Percentiles rank a stretch among this genome's conserved stretches.
Conservation (phyloP, 768 basidiomycete species). For the Termitomyces eurrhizus region DNA sequence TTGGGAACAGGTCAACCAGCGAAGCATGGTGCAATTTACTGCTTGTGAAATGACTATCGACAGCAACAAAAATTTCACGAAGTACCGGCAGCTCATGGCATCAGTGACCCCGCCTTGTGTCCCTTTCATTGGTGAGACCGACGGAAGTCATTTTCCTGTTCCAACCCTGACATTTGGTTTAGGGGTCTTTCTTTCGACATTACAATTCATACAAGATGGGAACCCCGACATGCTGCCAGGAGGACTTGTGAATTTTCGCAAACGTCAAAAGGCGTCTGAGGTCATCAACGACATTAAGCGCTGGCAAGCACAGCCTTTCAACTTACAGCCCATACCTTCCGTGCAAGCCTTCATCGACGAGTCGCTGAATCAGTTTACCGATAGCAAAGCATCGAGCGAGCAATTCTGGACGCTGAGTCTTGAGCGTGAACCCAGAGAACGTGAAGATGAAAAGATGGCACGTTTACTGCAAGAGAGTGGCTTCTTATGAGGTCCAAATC, state of each 20-base stretch:
- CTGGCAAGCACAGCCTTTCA: constrained; percentile 91
- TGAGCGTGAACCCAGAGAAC: constrained; percentile 87
- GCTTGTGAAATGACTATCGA: constrained; percentile 88
- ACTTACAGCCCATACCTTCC: constrained; percentile 62
- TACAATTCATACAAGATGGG: constrained; percentile 98
- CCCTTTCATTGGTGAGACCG: constrained; percentile 82
- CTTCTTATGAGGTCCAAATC: constrained; percentile 54
- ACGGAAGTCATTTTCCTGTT: not conserved
- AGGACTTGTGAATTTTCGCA: constrained; percentile 89
- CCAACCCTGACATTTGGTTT: constrained; percentile 7
- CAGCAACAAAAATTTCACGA: constrained; percentile 90
- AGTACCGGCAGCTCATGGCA: constrained; percentile 82
- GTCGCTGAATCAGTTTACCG: constrained; percentile 65
- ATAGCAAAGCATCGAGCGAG: constrained; percentile 66
- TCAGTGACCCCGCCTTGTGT: constrained; percentile 89
- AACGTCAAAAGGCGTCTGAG: constrained; percentile 93
- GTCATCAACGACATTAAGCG: constrained; percentile 96
- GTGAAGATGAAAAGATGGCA: constrained; percentile 97
- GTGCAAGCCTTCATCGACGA: constrained; percentile 79
- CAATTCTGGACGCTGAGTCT: constrained; percentile 84
- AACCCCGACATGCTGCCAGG: constrained; percentile 81
- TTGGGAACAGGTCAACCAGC: constrained; percentile 83
- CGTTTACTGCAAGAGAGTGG: constrained; percentile 84
- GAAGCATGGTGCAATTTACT: constrained; percentile 68
- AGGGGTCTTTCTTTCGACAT: constrained; percentile 94